A percentile compares a stretch with the other conserved stretches of the same genome.
These are phyloP conservation scores for Jackrogersella multiformis DNA, from an alignment of 495 filamentous ascomycete species.

Conservation along the genomic window DNA sequence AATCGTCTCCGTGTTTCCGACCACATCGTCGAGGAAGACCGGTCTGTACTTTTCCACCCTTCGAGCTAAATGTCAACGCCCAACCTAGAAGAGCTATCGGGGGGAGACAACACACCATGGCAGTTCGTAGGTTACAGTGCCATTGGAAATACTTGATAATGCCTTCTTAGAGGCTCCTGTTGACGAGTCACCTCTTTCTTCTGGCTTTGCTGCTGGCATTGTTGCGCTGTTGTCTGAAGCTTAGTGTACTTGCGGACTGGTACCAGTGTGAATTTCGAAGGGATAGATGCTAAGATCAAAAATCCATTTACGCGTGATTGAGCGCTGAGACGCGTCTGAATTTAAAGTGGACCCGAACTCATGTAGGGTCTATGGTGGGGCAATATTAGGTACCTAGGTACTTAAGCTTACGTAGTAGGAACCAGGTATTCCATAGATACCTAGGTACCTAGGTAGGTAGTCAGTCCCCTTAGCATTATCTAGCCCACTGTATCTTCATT, in stretches of 20 bases:
- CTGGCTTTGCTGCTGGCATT: constrained; percentile 56
- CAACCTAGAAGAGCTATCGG: not conserved
- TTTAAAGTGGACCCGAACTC: constrained; percentile 6
- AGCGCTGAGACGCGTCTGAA: constrained; percentile 32
- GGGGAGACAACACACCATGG: constrained; percentile 76
- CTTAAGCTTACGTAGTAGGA: not conserved
- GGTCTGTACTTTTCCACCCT: constrained; percentile 99
- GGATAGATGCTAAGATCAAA: constrained; percentile 2
- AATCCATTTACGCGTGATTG: constrained; percentile 48
- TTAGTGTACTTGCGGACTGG: not conserved
- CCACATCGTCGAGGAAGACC: constrained; percentile 92
- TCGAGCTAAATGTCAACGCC: constrained; percentile 26
- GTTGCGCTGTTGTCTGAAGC: constrained; percentile 3
- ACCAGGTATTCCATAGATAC: not conserved
- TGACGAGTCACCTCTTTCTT: constrained; percentile 75
- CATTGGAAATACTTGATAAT: constrained; percentile 69
- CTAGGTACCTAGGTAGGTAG: too few species aligned
- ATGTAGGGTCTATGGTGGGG: not conserved
- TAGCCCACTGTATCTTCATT: too few species aligned
- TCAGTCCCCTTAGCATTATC: too few species aligned
- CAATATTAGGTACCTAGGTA: not conserved
- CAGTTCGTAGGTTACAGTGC: constrained; percentile 78
- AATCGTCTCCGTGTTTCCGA: constrained; percentile 96
- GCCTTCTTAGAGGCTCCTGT: constrained; percentile 74
- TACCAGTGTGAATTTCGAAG: not conserved